These are phyloP conservation scores for Passalora sequoiae DNA, from an alignment of 2,329 filamentous ascomycete species.

Conservation along the genomic window DNA sequence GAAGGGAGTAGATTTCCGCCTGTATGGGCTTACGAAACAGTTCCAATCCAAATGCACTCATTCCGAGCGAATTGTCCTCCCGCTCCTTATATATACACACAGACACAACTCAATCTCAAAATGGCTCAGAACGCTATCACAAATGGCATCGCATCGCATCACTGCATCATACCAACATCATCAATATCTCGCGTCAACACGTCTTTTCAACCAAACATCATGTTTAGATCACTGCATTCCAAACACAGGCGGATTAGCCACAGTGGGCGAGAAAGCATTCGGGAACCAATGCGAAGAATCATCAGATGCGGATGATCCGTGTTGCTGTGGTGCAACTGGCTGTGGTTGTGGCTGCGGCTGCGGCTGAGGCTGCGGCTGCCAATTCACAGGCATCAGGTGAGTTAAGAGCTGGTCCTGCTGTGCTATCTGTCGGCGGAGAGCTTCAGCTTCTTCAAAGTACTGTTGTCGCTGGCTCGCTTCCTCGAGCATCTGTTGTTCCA, in stretches of 20 bases:
- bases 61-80: no score
- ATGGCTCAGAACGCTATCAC: no score
- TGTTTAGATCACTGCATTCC: background rate
- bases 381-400: background rate
- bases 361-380: background rate
- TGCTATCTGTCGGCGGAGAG: background rate
- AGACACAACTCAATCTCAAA: no score
- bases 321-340: background rate
- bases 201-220: no score
- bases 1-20: no score
- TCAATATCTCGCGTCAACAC: no score
- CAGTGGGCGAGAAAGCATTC: background rate
- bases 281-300: background rate
- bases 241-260: background rate
- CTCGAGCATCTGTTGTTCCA: background rate
- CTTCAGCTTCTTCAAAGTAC: background rate
- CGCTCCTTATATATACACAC: no score
- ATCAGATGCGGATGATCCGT: background rate
- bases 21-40: no score
- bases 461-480: background rate
- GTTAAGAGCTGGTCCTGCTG: background rate
- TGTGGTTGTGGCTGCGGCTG: background rate
- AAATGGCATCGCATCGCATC: no score
- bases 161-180: no score
- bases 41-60: no score